Evolutionary conservation across 768 basidiomycete species (phyloP).

Genomic region (Leccinum rimulosum): DNA sequence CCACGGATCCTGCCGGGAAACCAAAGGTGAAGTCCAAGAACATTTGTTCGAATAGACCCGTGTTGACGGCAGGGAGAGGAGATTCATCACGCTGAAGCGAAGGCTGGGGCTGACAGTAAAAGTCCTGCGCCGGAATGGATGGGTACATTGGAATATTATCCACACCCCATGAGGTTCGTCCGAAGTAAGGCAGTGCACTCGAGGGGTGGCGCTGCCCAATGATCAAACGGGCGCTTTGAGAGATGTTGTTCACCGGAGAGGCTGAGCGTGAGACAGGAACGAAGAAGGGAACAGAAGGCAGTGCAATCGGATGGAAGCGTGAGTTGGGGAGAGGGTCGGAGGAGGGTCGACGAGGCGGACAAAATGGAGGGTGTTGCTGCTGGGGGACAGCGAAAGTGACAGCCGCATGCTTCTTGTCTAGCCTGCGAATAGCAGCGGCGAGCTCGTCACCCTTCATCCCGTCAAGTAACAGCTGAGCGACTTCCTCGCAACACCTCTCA

Average conservation of each 20-base stretch:
- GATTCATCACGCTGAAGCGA: conserved; percentile 43
- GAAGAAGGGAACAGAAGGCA: conserved; percentile 46
- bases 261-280: no score
- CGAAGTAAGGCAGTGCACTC: conserved; percentile 30
- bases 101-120: conserved; percentile 14
- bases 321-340: conserved; percentile 59
- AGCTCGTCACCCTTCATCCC: conserved; percentile 73
- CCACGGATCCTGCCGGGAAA: conserved; percentile 16
- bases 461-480: conserved; percentile 60
- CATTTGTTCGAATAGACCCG: conserved; percentile 45
- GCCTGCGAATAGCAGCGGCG: conserved; percentile 53
- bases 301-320: conserved; percentile 37
- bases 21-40: conserved; percentile 36
- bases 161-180: conserved; percentile 28
- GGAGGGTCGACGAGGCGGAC: conserved; percentile 53
- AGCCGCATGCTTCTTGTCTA: conserved; percentile 36
- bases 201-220: conserved; percentile 47
- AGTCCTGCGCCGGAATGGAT: not conserved
- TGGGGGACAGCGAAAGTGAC: not conserved
- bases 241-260: no score
- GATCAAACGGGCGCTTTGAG: no score
- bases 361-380: conserved; percentile 18
- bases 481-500: conserved; percentile 45
- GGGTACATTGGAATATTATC: conserved; percentile 26
- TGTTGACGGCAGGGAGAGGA: conserved; percentile 40